Base-by-base conservation (phyloP, 2,329 filamentous ascomycete species). In the Monilinia aucupariae region DNA sequence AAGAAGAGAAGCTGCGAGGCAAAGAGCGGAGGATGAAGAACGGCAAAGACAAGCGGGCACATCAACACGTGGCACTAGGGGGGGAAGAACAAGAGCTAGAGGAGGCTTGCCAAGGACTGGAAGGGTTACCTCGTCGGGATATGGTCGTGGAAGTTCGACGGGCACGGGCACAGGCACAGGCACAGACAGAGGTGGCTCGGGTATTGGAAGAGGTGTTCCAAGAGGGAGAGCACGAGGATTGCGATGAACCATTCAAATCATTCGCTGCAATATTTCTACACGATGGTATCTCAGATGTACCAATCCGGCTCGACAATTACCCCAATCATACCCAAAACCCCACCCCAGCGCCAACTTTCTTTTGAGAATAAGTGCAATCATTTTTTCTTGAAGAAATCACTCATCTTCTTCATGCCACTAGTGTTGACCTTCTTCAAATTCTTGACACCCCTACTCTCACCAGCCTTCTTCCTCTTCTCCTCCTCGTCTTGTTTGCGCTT, bases 341-440 rank as follows among this genome's bases (percentile, higher is more conserved):
- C 17, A 43, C 52, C 51, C 45, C 10, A 63, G 65, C 65, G 48
- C 59, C 60, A 47, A 12, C 3, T 50, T 17, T 13, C 49, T 49
- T 32, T 32, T n/a, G 30, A 22, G n/a, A 52, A 39, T 22, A 50
- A 34, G 32, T 50, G 34, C 32, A 34, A 58, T 70, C 56, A 73
- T 64, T 77, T 78, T 77, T 93, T 96, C 65, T 85, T 85, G 75
- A 99, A 99, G 77, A 99, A 99, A 66, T 87, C 84, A 73, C 90
- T 96, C 83, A 99, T 84, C 80, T 97, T 99, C 82, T 90, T 94
- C 94, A 99, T 99, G 1, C 94, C 94, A 27, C 78, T 85, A 0
- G 89, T 92, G 76, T 97, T 90, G 54, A 92, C 93, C 78, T 97
- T 99, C 74, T 89, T 89, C 71, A 99, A 75, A 54, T 92, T 83